A percentile compares a stretch with the other conserved stretches of the same genome.
These are phyloP conservation scores for Fusarium palustre DNA, from an alignment of 2,329 filamentous ascomycete genomes.

Conservation along the genomic window DNA sequence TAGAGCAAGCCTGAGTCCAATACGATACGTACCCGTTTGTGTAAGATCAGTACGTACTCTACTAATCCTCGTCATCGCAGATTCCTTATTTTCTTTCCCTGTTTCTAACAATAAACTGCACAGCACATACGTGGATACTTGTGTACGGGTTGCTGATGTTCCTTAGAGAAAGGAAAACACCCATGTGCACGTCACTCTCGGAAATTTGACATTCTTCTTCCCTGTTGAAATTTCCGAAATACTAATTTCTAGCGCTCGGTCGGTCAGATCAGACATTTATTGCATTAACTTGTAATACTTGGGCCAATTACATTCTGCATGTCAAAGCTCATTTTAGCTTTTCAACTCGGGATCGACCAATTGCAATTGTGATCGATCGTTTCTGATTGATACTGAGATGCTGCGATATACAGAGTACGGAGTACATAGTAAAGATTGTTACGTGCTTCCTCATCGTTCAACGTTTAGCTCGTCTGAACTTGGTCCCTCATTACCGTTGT, in stretches of 20 bases:
- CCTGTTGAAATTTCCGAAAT: conserved; percentile 39
- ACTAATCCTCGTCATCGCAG: conserved; percentile 21
- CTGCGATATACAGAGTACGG: background rate
- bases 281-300: background rate
- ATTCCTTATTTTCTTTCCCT: conserved; percentile 14
- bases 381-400: conserved; percentile 5
- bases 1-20: conserved; percentile 12
- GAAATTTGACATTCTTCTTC: conserved; percentile 44
- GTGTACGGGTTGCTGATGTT: background rate
- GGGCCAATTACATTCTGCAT: conserved; percentile 34
- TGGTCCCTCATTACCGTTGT: background rate
- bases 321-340: conserved; percentile 21
- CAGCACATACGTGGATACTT: background rate
- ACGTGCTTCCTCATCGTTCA: conserved; percentile 2
- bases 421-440: background rate
- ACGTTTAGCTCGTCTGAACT: background rate
- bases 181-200: conserved; percentile 32
- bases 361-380: conserved; percentile 15
- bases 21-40: background rate
- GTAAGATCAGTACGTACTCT: background rate
- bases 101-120: conserved; percentile 17
- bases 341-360: conserved; percentile 20
- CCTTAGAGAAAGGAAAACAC: background rate
- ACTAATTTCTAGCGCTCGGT: conserved; percentile 32
- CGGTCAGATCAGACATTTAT: conserved; percentile 23